These are phyloP conservation scores for Pyrus bretschneideri DNA, from an alignment of 306 rosid genomes.

Conservation along the genomic window DNA sequence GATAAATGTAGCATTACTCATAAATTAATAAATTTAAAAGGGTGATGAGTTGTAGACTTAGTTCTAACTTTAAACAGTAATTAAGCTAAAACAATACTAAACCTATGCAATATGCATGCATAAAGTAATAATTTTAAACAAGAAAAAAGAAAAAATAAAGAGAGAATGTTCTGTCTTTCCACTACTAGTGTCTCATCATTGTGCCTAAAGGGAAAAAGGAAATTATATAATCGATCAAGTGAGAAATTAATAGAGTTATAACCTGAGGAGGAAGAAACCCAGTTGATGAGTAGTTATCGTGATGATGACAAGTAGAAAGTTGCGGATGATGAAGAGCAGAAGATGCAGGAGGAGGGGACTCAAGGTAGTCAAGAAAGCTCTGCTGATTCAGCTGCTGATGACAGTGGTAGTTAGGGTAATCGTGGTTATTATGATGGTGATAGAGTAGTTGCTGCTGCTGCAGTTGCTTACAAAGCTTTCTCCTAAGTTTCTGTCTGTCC, in stretches of 20 bases:
- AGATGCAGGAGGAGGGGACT: constrained; percentile 15
- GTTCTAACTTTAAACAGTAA: not conserved
- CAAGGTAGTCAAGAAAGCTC: constrained; percentile 31
- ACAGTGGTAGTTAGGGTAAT: not conserved
- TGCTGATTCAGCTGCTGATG: constrained; percentile 26
- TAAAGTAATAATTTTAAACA: not conserved
- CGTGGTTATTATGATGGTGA: constrained; percentile 11
- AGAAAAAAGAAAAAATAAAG: not conserved
- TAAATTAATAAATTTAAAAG: not conserved
- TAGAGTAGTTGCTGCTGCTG: constrained; percentile 46
- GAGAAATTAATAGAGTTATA: not conserved
- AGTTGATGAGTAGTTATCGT: constrained; percentile 18
- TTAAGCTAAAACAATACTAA: not conserved
- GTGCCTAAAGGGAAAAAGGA: not conserved
- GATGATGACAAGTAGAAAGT: constrained; percentile 23
- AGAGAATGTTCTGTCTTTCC: not conserved
- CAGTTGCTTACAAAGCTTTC: constrained; percentile 70
- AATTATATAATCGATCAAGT: not conserved
- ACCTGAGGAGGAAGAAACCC: constrained; percentile 42
- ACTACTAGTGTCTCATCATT: not conserved
- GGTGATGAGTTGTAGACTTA: not conserved
- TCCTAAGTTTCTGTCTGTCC: constrained; percentile 76
- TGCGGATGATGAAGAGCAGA: constrained; percentile 13
- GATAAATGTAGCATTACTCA: too few relatives aligned
- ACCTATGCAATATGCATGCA: not conserved